These are phyloP conservation scores for Lachnellula willkommii DNA, from an alignment of 2,329 filamentous ascomycete species.

Conservation along the genomic window DNA sequence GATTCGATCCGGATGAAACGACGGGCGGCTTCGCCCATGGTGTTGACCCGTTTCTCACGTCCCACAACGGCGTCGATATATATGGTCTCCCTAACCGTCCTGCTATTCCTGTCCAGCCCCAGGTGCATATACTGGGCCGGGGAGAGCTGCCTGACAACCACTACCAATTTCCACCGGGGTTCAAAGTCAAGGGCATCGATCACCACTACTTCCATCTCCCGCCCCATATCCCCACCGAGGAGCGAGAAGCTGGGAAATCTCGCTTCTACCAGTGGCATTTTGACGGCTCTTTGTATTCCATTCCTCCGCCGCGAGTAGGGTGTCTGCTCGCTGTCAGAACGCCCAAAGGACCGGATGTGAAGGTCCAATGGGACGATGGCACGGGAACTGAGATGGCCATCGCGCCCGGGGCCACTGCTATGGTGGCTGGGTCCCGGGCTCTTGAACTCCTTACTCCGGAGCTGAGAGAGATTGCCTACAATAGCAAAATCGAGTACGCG, in stretches of 20 bases:
- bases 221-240: constrained; percentile 33
- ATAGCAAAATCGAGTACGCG: constrained; percentile 34
- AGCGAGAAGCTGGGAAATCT: constrained; percentile 32
- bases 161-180: constrained; percentile 35
- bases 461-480: constrained; percentile 24
- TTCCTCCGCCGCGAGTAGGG: constrained; percentile 34
- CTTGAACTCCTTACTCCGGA: constrained; percentile 28
- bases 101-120: constrained; percentile 34
- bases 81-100: constrained; percentile 32
- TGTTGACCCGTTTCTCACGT: constrained; percentile 32
- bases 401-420: constrained; percentile 32
- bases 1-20: constrained; percentile 33
- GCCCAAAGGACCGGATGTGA: constrained; percentile 29
- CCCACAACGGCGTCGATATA: constrained; percentile 33
- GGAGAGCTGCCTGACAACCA: constrained; percentile 32
- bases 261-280: constrained; percentile 37
- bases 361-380: constrained; percentile 33
- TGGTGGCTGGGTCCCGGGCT: constrained; percentile 27
- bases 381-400: constrained; percentile 32
- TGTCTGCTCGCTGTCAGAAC: constrained; percentile 34
- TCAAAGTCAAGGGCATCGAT: constrained; percentile 36
- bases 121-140: constrained; percentile 36
- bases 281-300: constrained; percentile 33
- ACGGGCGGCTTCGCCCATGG: constrained; percentile 37
- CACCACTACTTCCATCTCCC: constrained; percentile 35